phyloP scores from a whole-genome alignment of 345 rosid genomes.

The Corchorus capsularis region DNA sequence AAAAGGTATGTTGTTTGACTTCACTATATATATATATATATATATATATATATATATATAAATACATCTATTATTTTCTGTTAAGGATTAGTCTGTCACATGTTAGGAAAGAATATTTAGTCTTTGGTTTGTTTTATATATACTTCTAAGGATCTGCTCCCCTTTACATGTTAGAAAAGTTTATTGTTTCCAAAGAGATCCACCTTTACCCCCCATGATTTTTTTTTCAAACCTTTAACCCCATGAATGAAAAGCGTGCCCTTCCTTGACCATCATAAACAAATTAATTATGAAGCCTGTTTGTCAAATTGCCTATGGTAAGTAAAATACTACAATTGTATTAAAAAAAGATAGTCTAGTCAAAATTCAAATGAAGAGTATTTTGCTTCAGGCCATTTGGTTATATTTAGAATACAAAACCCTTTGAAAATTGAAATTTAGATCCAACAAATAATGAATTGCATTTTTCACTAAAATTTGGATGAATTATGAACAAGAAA shows the following conservation, averaged over 20 bases:
- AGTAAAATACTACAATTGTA: background rate
- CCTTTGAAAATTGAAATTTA: background rate
- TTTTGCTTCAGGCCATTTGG: background rate
- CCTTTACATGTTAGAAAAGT: conserved; percentile 64
- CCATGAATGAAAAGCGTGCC: conserved; percentile 95
- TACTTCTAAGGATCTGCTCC: background rate
- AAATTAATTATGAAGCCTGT: background rate
- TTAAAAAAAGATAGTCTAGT: background rate
- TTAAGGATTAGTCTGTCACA: background rate
- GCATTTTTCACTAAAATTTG: too few species aligned
- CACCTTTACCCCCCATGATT: conserved; percentile 97
- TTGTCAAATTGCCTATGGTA: background rate
- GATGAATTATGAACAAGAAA: background rate
- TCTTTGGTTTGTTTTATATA: background rate
- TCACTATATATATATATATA: too few species aligned
- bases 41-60: too few species aligned
- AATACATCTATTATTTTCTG: too few species aligned
- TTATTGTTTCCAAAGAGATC: conserved; percentile 92
- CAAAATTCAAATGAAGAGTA: background rate
- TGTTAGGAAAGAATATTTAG: background rate
- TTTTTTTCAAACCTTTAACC: too few species aligned
- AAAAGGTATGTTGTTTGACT: too few species aligned
- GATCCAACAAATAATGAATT: background rate
- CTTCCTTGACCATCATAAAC: conserved; percentile 50
- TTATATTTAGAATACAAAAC: background rate